Conservation (phyloP, 192 early-diverging fungal genomes). For the Dispira parvispora region DNA sequence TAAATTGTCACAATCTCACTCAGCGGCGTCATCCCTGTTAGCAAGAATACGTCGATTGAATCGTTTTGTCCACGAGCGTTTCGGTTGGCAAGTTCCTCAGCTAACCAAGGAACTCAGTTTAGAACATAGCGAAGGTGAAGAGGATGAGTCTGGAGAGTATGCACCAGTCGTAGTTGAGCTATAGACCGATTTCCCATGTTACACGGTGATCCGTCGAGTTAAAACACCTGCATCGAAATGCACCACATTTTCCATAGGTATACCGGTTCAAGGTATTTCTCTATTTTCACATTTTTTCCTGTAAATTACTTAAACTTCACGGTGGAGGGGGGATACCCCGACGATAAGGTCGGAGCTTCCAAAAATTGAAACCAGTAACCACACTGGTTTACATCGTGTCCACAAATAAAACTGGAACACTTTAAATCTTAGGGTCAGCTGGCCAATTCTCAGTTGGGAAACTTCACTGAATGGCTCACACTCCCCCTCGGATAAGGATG, state of each 20-base stretch:
- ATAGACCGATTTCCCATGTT: neutral
- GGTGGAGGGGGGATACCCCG: neutral
- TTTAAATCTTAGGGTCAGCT: no score
- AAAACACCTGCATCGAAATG: neutral
- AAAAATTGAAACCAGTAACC: neutral
- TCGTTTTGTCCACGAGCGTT: constrained; percentile 30
- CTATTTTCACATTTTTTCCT: neutral
- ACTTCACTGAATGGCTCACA: no score
- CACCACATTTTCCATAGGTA: neutral
- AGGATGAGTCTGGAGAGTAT: constrained; percentile 46
- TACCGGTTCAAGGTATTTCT: no score
- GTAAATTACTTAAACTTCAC: neutral
- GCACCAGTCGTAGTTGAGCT: constrained; percentile 50
- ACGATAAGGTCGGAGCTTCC: neutral
- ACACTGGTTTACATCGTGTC: no score
- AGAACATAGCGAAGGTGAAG: constrained; percentile 17
- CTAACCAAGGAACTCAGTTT: constrained; percentile 21
- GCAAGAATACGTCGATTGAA: constrained; percentile 28
- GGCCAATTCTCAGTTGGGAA: no score
- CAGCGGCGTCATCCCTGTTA: constrained; percentile 15
- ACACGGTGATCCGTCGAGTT: neutral
- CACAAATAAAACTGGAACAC: no score
- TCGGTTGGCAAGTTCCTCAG: constrained; percentile 44
- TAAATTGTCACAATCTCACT: constrained; percentile 18
- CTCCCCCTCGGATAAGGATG: no score